phyloP scores from a whole-genome alignment of 140 eudicot species.

The Anethum foeniculum region DNA sequence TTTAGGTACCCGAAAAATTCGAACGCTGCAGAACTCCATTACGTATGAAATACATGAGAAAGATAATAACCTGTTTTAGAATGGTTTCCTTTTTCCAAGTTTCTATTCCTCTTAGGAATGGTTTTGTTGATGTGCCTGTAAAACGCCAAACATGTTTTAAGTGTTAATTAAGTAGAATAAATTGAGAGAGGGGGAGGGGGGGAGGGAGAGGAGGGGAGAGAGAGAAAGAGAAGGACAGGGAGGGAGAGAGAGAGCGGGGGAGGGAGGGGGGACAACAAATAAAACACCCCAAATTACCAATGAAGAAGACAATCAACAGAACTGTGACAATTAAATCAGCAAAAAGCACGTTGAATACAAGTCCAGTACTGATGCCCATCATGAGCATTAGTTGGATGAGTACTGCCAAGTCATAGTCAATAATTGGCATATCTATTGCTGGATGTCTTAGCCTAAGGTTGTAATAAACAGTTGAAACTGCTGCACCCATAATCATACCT shows the following conservation, averaged over 20 bases:
- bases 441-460: constrained; percentile 90
- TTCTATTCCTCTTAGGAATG: constrained; percentile 79
- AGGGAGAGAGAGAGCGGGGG: neutral
- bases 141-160: constrained; percentile 3
- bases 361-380: constrained; percentile 94
- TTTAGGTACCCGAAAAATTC: neutral
- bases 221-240: neutral
- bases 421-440: constrained; percentile 79
- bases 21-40: neutral
- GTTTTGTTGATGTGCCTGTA: constrained; percentile 84
- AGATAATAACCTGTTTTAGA: constrained; percentile 53
- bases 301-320: constrained; percentile 67
- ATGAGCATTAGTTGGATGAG: constrained; percentile 97
- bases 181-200: neutral
- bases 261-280: constrained; percentile 8
- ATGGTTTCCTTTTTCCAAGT: constrained; percentile 93
- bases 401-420: constrained; percentile 87
- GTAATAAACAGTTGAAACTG: constrained; percentile 75
- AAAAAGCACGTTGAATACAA: constrained; percentile 74
- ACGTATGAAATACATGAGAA: neutral
- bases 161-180: constrained; percentile 5
- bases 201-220: too few species aligned
- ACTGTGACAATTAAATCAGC: constrained; percentile 99
- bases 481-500: constrained; percentile 99
- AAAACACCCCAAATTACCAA: constrained; percentile 39